Percentiles rank a stretch among this genome's conserved stretches.
Conservation (phyloP, 495 filamentous ascomycete species). For the Aspergillus sparsus region DNA sequence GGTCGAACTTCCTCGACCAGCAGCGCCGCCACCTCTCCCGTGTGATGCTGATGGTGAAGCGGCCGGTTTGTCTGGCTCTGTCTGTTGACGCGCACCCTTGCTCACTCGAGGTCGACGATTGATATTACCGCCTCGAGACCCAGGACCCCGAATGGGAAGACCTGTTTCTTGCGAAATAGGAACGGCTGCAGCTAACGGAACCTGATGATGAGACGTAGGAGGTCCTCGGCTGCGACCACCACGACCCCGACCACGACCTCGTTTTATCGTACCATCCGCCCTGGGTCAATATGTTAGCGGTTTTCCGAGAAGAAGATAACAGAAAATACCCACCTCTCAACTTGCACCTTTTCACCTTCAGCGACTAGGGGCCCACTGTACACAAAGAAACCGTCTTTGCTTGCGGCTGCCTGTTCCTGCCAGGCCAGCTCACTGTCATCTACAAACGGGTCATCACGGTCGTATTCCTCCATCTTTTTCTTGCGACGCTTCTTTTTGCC, state of each 20-base stretch:
- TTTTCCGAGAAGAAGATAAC: not conserved
- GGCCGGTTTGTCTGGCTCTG: conserved; percentile 69
- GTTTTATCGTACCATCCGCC: conserved; percentile 73
- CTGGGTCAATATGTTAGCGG: conserved; percentile 47
- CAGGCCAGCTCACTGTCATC: conserved; percentile 94
- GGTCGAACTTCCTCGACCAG: conserved; percentile 37
- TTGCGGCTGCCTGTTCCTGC: conserved; percentile 93
- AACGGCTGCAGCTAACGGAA: conserved; percentile 42
- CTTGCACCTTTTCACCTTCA: conserved; percentile 84
- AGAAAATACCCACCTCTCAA: conserved; percentile 60
- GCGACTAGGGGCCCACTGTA: conserved; percentile 83
- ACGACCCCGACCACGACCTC: conserved; percentile 73
- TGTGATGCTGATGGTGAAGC: conserved; percentile 26
- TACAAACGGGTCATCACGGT: conserved; percentile 95
- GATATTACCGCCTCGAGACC: conserved; percentile 74
- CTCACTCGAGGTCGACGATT: conserved; percentile 77
- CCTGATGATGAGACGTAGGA: conserved; percentile 38
- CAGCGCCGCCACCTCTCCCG: conserved; percentile 33
- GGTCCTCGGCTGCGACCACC: conserved; percentile 53
- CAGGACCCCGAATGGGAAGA: conserved; percentile 64
- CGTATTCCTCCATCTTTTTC: conserved; percentile 93
- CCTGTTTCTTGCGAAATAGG: conserved; percentile 49
- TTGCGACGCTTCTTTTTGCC: conserved; percentile 68
- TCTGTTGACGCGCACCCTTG: conserved; percentile 66
- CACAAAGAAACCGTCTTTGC: conserved; percentile 89